phyloP scores from a whole-genome alignment of 345 rosid genomes.

The Carallia pectinifolia region DNA sequence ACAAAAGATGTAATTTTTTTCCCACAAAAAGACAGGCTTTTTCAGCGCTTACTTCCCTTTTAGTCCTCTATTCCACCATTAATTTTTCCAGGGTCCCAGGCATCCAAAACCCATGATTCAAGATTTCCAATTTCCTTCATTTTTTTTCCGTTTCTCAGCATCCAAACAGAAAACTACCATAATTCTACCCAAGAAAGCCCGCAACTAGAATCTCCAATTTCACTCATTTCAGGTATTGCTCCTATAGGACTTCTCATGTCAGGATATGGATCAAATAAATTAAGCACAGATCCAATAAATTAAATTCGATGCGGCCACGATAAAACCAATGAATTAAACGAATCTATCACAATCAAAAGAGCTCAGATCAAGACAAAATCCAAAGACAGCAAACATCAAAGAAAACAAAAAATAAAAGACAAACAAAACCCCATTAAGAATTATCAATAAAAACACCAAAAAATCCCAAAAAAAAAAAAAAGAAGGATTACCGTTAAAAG shows the following conservation, averaged over 20 bases:
- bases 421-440: not conserved
- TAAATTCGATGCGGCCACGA: conserved; percentile 3
- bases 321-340: not conserved
- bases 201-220: not conserved
- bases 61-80: not conserved
- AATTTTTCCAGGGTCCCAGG: not conserved
- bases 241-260: too few species aligned
- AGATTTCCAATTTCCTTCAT: not conserved
- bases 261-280: not conserved
- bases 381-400: conserved; percentile 5
- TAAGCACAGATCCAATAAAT: conserved; percentile 10
- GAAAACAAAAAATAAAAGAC: conserved; percentile 3
- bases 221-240: not conserved
- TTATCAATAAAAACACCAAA: not conserved
- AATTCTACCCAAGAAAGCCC: not conserved
- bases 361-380: conserved; percentile 25
- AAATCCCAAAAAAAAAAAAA: not conserved
- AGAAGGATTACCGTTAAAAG: conserved; percentile 59
- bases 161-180: conserved; percentile 9
- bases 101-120: not conserved
- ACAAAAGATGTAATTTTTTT: conserved; percentile 19
- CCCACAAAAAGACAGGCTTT: not conserved
- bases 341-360: conserved; percentile 17
- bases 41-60: too few species aligned
- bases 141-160: conserved; percentile 5